Conservation (phyloP, 352 stramenopile genomes). For the Phytophthora fragariae region DNA sequence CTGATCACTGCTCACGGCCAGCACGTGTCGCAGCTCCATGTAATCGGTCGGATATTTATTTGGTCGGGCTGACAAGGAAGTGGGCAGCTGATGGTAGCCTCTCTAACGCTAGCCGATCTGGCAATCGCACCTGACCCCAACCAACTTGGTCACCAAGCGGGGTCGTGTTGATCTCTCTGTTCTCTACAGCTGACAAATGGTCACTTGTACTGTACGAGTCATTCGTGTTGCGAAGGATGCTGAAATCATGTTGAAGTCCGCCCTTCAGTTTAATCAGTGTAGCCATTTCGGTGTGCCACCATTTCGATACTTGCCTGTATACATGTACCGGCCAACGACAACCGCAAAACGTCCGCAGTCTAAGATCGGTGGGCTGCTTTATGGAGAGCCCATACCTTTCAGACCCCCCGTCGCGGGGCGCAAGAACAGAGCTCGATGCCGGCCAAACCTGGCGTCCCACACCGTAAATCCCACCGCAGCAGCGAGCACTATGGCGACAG, state of each 20-base stretch:
- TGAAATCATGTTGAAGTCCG: constrained; percentile 17
- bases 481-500: constrained; percentile 49
- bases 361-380: background rate
- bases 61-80: background rate
- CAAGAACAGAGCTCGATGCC: constrained; percentile 44
- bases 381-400: constrained; percentile 1
- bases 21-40: background rate
- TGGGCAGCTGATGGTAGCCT: background rate
- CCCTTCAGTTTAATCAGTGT: background rate
- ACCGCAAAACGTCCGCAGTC: background rate
- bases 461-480: constrained; percentile 64
- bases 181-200: background rate
- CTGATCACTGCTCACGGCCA: background rate
- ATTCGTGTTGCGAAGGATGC: too few species aligned
- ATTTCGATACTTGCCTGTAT: background rate
- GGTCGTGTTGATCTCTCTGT: background rate
- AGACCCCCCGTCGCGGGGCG: background rate
- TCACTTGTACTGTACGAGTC: too few species aligned
- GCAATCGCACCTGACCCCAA: background rate
- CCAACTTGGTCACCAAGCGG: background rate
- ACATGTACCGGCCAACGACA: background rate
- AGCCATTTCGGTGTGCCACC: constrained; percentile 13
- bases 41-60: background rate
- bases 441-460: constrained; percentile 56
- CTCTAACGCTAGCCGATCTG: background rate